Evolutionary conservation across 2,329 filamentous ascomycete species (phyloP), one percentile per base, ranked within the genome.

Genomic region (Fusarium cyanostomum): DNA sequence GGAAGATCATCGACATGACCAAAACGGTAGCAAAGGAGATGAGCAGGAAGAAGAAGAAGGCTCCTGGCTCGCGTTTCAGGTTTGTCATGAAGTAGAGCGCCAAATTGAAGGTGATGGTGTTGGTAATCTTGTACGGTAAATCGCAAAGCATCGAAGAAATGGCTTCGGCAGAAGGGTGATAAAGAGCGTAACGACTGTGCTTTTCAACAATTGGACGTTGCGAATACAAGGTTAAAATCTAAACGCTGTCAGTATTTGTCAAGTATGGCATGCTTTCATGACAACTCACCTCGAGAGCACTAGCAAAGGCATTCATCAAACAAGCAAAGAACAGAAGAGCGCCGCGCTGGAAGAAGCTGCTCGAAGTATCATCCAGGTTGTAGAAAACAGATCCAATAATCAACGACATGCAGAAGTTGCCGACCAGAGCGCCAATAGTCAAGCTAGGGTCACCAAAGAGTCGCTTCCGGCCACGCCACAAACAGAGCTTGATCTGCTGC

Each of bases 121-220:
- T 94, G n/a, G 77, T 33, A 8, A 96, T 77, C 66, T 78, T 96
- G 77, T 92, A 92, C 0, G 94, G 94, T 77, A 96, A 78, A 69
- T 97, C 94, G 62, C 86, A 90, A 27, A 97, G 77, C 89, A 96
- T 95, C 9, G 91, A 95, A 0, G 91, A 87, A 57, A 92, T 83
- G n/a, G 92, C 92, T 81, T 97, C 93, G 13, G 92, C 90, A 9
- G 90, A 93, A 0, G 94, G 92, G 71, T 96, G 94, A 71, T 97
- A 96, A 15, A 97, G 83, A 15, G 93, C 92, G 73, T 96, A 97
- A 56, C 90, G 87, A 53, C 84, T 80, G 69, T 97, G 94, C 74
- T 97, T 97, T 73, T 97, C 92, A 59, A 97, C 92, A 69, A 97
- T 96, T 2, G 91, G 90, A 33, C 94, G 89, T 84, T 97, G 93